A percentile compares a stretch with the other conserved stretches of the same genome.
These are phyloP conservation scores for Arthrobotrys entomopaga DNA, from an alignment of 2,329 filamentous ascomycete genomes.

Conservation along the genomic window DNA sequence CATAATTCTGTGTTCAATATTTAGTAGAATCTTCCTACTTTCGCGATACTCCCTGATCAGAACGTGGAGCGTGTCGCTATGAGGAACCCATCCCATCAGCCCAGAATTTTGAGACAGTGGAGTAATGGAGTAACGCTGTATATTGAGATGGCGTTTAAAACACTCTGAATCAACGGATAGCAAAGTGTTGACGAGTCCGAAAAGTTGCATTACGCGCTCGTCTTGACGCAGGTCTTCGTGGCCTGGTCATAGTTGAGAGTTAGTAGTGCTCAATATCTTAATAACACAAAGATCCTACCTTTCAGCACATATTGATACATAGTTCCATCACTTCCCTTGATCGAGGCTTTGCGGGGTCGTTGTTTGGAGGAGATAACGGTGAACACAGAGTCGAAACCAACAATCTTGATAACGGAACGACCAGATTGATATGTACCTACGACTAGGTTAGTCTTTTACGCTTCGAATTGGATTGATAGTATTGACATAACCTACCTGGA, in stretches of 20 bases:
- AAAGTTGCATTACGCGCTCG: slow-evolving; percentile 99
- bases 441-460: slow-evolving; percentile 3
- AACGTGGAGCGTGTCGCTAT: slow-evolving; percentile 96
- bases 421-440: slow-evolving; percentile 62
- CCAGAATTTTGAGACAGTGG: slow-evolving; percentile 96
- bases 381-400: slow-evolving; percentile 88
- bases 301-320: slow-evolving; percentile 92
- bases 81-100: slow-evolving; percentile 93
- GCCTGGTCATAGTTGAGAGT: slow-evolving; percentile 11
- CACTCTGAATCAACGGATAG: slow-evolving; percentile 93
- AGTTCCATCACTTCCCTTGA: slow-evolving; percentile 87
- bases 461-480: not conserved
- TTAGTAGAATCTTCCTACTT: slow-evolving; percentile 94
- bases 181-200: slow-evolving; percentile 95
- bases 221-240: slow-evolving; percentile 99
- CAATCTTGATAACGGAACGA: slow-evolving; percentile 82
- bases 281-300: slow-evolving; percentile 65
- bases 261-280: not conserved
- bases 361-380: slow-evolving; percentile 97
- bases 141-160: slow-evolving; percentile 95
- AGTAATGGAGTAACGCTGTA: slow-evolving; percentile 95
- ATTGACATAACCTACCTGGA: slow-evolving; percentile 76
- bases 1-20: slow-evolving; percentile 99
- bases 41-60: slow-evolving; percentile 98
- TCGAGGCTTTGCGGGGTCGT: slow-evolving; percentile 85